Evolutionary conservation across 2,329 filamentous ascomycete species (phyloP).

Genomic region (Pyricularia pennisetigena): DNA sequence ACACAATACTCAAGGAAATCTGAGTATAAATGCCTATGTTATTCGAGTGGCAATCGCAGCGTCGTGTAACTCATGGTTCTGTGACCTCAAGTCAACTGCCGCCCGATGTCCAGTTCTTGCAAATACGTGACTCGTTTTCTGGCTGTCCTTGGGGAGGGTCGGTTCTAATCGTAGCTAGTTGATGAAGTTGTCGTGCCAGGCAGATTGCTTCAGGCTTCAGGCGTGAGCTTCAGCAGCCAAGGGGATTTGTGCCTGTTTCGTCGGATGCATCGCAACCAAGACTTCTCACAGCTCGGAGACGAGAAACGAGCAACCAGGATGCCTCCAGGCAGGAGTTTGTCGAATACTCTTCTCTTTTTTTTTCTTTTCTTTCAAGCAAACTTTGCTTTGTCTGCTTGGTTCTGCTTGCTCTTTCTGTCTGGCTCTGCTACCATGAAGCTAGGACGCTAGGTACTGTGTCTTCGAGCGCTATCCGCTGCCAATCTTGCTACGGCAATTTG

Average conservation of each 20-base stretch:
- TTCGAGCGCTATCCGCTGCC: slow-evolving; percentile 42
- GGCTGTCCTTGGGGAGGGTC: not conserved
- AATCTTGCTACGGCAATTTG: slow-evolving; percentile 31
- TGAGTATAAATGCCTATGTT: not conserved
- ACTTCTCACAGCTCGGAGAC: slow-evolving; percentile 25
- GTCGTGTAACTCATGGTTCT: not conserved
- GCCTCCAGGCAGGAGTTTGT: slow-evolving; percentile 25
- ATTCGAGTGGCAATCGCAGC: not conserved
- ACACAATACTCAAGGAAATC: not conserved
- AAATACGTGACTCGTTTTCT: not conserved
- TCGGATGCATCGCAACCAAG: not conserved
- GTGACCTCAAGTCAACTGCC: not conserved
- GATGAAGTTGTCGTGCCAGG: not conserved
- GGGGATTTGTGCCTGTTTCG: not conserved
- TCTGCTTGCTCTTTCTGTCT: slow-evolving; percentile 11
- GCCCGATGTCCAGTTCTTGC: not conserved
- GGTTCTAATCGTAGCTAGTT: not conserved
- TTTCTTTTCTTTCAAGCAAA: slow-evolving; percentile 7
- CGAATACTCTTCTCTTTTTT: slow-evolving; percentile 22
- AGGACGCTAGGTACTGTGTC: slow-evolving; percentile 57
- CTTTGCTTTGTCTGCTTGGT: slow-evolving; percentile 2
- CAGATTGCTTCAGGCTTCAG: not conserved
- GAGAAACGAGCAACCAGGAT: slow-evolving; percentile 24
- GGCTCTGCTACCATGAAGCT: slow-evolving; percentile 59
- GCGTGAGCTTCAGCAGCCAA: not conserved